phyloP scores from a whole-genome alignment of 1,284 basidiomycete genomes.

The Rhodotorula sp. region DNA sequence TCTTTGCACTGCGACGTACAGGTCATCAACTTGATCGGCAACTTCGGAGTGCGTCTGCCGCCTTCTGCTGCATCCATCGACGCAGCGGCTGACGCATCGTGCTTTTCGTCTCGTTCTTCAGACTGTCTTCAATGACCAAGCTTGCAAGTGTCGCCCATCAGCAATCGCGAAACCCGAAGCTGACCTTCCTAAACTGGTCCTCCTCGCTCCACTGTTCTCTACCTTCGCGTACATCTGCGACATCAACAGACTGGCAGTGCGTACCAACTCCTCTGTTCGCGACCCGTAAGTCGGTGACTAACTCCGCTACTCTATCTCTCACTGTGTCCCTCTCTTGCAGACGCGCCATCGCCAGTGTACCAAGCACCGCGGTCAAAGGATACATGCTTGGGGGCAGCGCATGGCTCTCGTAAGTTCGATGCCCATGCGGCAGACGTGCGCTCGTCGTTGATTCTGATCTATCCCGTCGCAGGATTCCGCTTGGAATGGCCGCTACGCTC shows the following conservation, averaged over 20 bases:
- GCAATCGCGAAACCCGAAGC: not conserved
- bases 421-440: too few relatives aligned
- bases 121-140: conserved; percentile 68
- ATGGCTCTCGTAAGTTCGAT: conserved; percentile 59
- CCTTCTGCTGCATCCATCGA: too few relatives aligned
- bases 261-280: not conserved
- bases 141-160: conserved; percentile 41
- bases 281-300: too few relatives aligned
- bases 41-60: conserved; percentile 57
- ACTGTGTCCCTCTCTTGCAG: conserved; percentile 41
- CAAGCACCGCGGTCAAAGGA: conserved; percentile 44
- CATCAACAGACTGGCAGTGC: not conserved
- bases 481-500: conserved; percentile 21
- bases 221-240: not conserved
- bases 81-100: too few relatives aligned
- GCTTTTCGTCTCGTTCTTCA: too few relatives aligned
- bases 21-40: conserved; percentile 74
- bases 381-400: conserved; percentile 51
- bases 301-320: too few relatives aligned
- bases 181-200: not conserved
- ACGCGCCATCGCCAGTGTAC: conserved; percentile 46
- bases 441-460: not conserved
- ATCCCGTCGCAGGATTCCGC: conserved; percentile 4
- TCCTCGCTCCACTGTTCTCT: not conserved
- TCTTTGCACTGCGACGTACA: conserved; percentile 64